Evolutionary conservation across 1,139 yeast genomes (phyloP).

Genomic region (Lodderomyces orthopsilosis): DNA sequence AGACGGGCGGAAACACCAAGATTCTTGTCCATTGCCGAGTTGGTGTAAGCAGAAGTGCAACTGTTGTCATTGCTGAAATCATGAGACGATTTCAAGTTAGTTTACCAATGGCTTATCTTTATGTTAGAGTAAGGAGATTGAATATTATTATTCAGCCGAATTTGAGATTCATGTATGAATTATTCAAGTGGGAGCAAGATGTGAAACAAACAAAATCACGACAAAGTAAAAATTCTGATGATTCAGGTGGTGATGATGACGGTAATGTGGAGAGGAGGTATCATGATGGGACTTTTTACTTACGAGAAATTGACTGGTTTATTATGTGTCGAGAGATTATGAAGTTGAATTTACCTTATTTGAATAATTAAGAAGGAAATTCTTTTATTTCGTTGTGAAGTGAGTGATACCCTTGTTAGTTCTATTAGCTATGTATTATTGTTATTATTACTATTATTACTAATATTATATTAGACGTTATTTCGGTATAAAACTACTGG

Average conservation of each 20-base stretch:
- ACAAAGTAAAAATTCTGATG: constrained; percentile 1
- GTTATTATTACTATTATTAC: not conserved
- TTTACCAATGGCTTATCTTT: constrained; percentile 43
- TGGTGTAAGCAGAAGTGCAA: constrained; percentile 51
- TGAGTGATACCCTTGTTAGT: not conserved
- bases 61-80: constrained; percentile 49
- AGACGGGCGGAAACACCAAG: constrained; percentile 29
- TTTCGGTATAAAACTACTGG: not conserved
- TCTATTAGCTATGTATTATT: not conserved
- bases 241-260: not conserved
- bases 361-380: constrained; percentile 16
- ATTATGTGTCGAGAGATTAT: constrained; percentile 84
- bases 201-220: constrained; percentile 6
- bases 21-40: constrained; percentile 49
- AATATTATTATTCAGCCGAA: constrained; percentile 51
- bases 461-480: not conserved
- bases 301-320: constrained; percentile 85
- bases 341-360: constrained; percentile 65
- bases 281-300: constrained; percentile 10
- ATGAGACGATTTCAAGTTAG: constrained; percentile 38
- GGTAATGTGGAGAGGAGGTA: not conserved
- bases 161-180: constrained; percentile 47
- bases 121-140: constrained; percentile 44
- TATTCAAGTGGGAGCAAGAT: constrained; percentile 48
- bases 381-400: not conserved